Evolutionary conservation across 305 asterid species (phyloP).

Genomic region (Solanum aculeatissimum): DNA sequence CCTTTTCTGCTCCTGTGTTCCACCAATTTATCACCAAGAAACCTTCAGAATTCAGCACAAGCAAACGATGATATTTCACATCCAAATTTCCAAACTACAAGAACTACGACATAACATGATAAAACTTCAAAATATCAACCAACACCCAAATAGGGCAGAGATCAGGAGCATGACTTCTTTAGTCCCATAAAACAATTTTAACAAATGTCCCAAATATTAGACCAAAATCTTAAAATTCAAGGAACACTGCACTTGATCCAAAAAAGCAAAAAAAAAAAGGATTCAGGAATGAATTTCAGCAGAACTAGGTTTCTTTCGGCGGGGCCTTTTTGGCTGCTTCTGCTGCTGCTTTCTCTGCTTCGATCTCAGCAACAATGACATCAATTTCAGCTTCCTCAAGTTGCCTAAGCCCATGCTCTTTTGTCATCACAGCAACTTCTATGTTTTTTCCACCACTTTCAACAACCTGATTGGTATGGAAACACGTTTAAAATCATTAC

Average conservation of each 20-base stretch:
- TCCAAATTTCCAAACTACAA: neutral
- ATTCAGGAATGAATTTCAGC: neutral
- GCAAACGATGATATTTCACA: neutral
- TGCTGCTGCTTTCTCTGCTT: constrained; percentile 94
- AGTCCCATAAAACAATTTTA: neutral
- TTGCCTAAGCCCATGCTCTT: constrained; percentile 60
- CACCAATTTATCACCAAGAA: neutral
- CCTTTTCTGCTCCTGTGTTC: neutral
- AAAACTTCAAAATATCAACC: neutral
- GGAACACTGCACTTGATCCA: neutral
- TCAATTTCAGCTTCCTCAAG: constrained; percentile 95
- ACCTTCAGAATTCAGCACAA: neutral
- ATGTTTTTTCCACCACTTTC: constrained; percentile 98
- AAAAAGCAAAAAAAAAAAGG: neutral
- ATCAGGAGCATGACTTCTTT: neutral
- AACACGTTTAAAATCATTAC: neutral
- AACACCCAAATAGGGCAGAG: neutral
- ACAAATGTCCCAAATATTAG: neutral
- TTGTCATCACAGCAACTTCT: constrained; percentile 97
- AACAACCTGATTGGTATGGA: constrained; percentile 25
- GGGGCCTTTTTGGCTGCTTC: constrained; percentile 96
- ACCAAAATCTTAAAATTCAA: neutral
- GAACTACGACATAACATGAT: neutral
- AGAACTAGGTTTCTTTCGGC: constrained; percentile 20
- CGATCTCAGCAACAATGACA: constrained; percentile 79